Evolutionary conservation across 2,329 filamentous ascomycete genomes (phyloP).

Genomic region (Talaromyces pinophilus): DNA sequence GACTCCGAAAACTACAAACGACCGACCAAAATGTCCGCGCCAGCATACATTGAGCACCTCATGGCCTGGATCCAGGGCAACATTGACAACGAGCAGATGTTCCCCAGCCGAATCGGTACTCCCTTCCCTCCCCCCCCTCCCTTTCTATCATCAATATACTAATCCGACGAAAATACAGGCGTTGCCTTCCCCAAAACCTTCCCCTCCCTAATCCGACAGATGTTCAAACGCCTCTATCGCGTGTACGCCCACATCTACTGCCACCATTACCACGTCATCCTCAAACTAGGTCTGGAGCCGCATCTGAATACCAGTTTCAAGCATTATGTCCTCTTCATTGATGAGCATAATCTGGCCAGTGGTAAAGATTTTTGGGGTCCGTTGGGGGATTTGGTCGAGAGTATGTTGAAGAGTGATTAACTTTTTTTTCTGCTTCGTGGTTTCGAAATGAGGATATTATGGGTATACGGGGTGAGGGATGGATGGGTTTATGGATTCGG

Average conservation of each 20-base stretch:
- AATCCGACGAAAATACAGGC: conserved; percentile 50
- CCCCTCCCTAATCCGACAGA: conserved; percentile 81
- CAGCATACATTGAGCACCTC: conserved; percentile 95
- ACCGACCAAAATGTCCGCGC: conserved; percentile 96
- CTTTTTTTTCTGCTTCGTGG: background rate
- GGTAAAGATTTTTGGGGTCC: conserved; percentile 98
- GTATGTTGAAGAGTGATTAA: conserved; percentile 92
- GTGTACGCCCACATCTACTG: conserved; percentile 99
- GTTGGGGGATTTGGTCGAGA: conserved; percentile 91
- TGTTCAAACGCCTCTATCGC: conserved; percentile 98
- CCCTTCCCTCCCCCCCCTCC: too few species aligned
- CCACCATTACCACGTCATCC: conserved; percentile 96
- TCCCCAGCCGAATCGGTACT: conserved; percentile 85
- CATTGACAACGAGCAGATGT: conserved; percentile 92
- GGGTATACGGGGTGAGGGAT: background rate
- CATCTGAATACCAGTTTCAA: conserved; percentile 99
- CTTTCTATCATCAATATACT: background rate
- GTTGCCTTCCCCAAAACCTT: conserved; percentile 95
- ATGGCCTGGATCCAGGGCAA: conserved; percentile 96
- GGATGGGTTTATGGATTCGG: background rate
- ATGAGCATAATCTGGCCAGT: conserved; percentile 88
- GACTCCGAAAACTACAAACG: conserved; percentile 91
- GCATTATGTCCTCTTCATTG: conserved; percentile 97
- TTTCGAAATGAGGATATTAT: background rate
- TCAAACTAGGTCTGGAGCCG: conserved; percentile 90